Evolutionary conservation across 768 basidiomycete genomes (phyloP), one percentile per base, ranked within the genome.

Genomic region (Albatrellus ellisii): DNA sequence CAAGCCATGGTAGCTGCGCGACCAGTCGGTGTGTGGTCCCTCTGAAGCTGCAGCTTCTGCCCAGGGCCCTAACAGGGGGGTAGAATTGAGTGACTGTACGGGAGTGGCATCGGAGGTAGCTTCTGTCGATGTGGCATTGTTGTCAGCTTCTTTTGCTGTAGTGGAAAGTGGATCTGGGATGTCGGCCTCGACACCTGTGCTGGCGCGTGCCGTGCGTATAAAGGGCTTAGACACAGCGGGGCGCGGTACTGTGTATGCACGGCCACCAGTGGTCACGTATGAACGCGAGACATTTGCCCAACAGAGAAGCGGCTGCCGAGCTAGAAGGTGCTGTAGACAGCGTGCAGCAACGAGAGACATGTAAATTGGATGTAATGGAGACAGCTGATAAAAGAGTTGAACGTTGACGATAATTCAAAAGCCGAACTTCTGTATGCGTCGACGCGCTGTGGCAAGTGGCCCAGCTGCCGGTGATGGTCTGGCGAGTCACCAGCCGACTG

Each of bases 11-110:
- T 88, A 98, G 54, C 79, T 83, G 54, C 72, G 80, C 1, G 86
- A 85, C 92, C 92, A 98, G 59, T 98, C 86, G 1, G 72, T 82
- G n/a, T 51, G 25, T n/a, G n/a, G n/a, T n/a, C n/a, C n/a, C n/a
- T n/a, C n/a, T n/a, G n/a, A n/a, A n/a, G n/a, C n/a, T 4, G 51
- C 34, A 29, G 42, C 47, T 4, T 34, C 26, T 22, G 44, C 42
- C 26, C 44, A 41, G n/a, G 44, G 36, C 7, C 47, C 43, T 2
- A 47, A 29, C 7, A 49, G 46, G 0, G 55, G 49, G 8, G 53
- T 42, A 2, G 46, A 46, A 4, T 44, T 39, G 38, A 46, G 49
- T 38, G 52, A 50, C 9, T 46, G 51, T 11, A 45, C 11, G 53
- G 46, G 6, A 46, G 18, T 14, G 43, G 50, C 24, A 50, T 49